Base-by-base conservation (phyloP, 202 grass and related monocot genomes). In the Carex sylvatica region DNA sequence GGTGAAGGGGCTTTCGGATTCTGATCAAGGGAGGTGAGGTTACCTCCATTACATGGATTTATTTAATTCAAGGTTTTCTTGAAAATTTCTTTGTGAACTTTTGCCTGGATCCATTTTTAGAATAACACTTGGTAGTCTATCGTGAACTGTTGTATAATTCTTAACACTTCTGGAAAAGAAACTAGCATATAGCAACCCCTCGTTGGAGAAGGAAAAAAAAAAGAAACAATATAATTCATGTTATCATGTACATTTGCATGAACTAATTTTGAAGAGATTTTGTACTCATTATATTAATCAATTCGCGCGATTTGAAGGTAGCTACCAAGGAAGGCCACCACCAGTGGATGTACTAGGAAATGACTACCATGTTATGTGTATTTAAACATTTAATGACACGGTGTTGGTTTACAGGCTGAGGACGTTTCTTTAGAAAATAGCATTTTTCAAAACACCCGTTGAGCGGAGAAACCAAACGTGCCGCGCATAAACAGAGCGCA, bases 1-100 rank as follows among this genome's bases (percentile, higher is more conserved):
- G 70, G 38, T 1, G 38, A 40, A 40, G 38, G 38, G 38, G 38
- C 38, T 40, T 40, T 40, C 1, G 38, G 42, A 72, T 14, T 51
- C 52, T 61, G 31, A 80, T 61, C 23, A 51, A 67, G 26, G 33
- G 24, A 12, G 40, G 23, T 82, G 86, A 83, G 51, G 61, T 71
- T 83, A 72, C 65, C 44, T 71, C 65, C 77, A 80, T 80, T 64
- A 3, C n/a, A 46, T 15, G 10, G 0, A 46, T 76, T 76, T 7
- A n/a, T 12, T 33, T 49, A 3, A 46, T 54, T 33, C 24, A 33
- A 9, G 13, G 6, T 33, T 75, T 75, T 55, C 23, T 54, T 75
- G 12, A 30, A 30, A 55, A 4, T 33, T 28, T 28, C 19, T 74
- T 28, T 46, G 38, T 40, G 1, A 40, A 40, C 7, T 11, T n/a